Base-by-base conservation (phyloP, 192 early-diverging fungal species). In the Rhizoclosmatium globosum region DNA sequence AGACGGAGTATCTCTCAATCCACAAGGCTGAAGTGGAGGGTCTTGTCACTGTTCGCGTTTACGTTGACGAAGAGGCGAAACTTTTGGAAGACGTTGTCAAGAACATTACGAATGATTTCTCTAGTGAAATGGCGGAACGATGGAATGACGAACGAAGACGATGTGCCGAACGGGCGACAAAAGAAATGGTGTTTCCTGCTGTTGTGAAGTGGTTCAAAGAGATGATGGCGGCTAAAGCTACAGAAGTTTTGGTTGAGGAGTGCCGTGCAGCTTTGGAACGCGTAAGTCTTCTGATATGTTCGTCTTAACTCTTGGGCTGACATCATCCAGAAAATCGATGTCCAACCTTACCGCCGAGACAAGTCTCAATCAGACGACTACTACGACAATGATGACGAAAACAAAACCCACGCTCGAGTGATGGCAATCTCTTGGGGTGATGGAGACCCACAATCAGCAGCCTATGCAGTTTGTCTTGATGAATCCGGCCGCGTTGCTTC, bases 101-200 rank as follows among this genome's bases (percentile, higher is more conserved):
- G 50, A 83, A 81, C 60, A 91, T 91, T 47, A 81, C 89, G 46
- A 91, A 88, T 74, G 91, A 91, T 74, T 83, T 86, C 13, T 78
- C 76, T 41, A 91, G 90, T 68, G 91, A 90, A 45, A 70, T 83
- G 2, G 92, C 92, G 3, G 81, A 89, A 43, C 84, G 84, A 45
- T 99, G 97, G 97, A 95, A 97, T 73, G 71, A 82, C 0, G 79
- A 94, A 74, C 91, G 95, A n/a, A 69, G 84, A 46, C 86, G 92
- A 23, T 88, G 94, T 39, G 69, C 94, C 58, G 82, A 87, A 13
- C 74, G 80, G 4, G 91, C 93, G 0, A 78, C 92, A 47, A 83
- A 85, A 44, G 91, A 95, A 2, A 85, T 93, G 15, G 73, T 96
- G 46, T 90, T 93, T 53, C 93, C 92, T 19, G 79, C 90, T 58